A percentile compares a stretch with the other conserved stretches of the same genome.
Conservation (phyloP, 495 filamentous ascomycete genomes). For the Penicillium waksmanii region DNA sequence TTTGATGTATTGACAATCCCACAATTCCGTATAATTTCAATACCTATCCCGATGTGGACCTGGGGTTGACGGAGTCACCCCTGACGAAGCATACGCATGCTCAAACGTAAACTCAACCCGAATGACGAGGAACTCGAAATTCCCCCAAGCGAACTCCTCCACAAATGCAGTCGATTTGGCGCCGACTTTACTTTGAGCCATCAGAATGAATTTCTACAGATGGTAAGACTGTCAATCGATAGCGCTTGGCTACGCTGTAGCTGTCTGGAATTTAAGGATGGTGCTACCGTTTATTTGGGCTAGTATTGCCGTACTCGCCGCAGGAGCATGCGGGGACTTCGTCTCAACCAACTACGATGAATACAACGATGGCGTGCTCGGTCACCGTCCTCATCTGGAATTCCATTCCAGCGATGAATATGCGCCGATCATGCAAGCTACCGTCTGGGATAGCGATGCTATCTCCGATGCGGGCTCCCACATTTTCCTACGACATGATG, state of each 20-base stretch:
- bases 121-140: background rate
- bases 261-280: background rate
- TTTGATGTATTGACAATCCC: background rate
- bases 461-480: conserved; percentile 25
- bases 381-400: conserved; percentile 28
- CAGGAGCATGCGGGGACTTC: conserved; percentile 13
- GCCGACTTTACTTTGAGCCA: background rate
- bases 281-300: conserved; percentile 9
- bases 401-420: conserved; percentile 28
- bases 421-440: conserved; percentile 24
- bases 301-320: conserved; percentile 5
- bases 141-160: background rate
- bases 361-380: conserved; percentile 24
- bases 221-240: background rate
- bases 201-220: background rate
- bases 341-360: conserved; percentile 20
- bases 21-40: background rate
- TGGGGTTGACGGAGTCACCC: background rate
- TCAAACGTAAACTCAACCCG: background rate
- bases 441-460: conserved; percentile 17
- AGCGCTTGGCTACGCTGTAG: no score
- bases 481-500: conserved; percentile 29
- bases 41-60: background rate
- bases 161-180: background rate
- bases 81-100: conserved; percentile 2